Evolutionary conservation across 805 yeast species (phyloP).

Genomic region (Metschnikowia lachancei): DNA sequence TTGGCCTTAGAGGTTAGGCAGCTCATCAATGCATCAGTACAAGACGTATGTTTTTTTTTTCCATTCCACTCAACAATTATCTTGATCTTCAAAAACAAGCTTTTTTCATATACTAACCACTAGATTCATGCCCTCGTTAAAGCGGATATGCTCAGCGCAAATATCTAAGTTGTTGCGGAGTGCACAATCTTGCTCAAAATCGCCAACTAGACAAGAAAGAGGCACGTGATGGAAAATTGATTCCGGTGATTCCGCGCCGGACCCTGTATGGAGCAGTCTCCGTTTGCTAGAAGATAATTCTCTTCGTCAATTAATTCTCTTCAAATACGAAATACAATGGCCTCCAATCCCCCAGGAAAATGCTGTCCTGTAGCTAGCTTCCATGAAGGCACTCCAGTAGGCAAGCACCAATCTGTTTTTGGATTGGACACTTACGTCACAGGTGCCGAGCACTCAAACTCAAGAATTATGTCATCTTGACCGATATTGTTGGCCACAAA

Average conservation of each 20-base stretch:
- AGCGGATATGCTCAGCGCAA: constrained; percentile 47
- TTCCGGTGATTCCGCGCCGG: neutral
- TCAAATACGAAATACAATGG: constrained; percentile 24
- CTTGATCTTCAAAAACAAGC: too few relatives aligned
- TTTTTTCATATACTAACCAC: too few relatives aligned
- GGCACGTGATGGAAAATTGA: neutral
- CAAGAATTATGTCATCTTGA: constrained; percentile 57
- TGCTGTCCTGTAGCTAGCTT: constrained; percentile 45
- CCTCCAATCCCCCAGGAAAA: constrained; percentile 50
- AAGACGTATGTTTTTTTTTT: constrained; percentile 55
- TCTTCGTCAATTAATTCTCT: neutral
- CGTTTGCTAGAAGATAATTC: neutral
- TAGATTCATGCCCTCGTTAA: constrained; percentile 44
- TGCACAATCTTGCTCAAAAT: too few relatives aligned
- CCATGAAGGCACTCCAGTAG: constrained; percentile 53
- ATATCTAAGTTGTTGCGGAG: constrained; percentile 24
- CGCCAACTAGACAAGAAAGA: too few relatives aligned
- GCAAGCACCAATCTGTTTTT: constrained; percentile 38
- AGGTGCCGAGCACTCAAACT: constrained; percentile 29
- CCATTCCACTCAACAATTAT: too few relatives aligned
- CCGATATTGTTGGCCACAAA: constrained; percentile 69
- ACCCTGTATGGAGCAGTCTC: neutral
- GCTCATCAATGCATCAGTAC: constrained; percentile 76
- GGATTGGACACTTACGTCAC: constrained; percentile 40
- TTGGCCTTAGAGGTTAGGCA: constrained; percentile 84